Percentiles rank a stretch among this genome's conserved stretches.
phyloP scores from a whole-genome alignment of 306 rosid genomes.

The Quercus berberidifolia region DNA sequence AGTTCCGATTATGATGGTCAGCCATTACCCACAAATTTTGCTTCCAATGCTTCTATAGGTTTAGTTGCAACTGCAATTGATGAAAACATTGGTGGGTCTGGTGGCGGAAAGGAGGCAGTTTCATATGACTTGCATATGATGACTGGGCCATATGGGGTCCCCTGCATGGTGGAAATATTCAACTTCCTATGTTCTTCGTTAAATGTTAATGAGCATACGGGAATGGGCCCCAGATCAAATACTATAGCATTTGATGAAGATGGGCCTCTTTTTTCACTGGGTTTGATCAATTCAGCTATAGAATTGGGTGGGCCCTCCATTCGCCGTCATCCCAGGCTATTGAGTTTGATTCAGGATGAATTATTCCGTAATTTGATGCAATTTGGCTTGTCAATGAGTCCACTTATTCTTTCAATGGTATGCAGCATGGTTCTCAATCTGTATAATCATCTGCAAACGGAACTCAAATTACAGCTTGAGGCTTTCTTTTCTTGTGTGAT shows the following conservation, averaged over 20 bases:
- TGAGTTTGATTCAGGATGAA: conserved; percentile 83
- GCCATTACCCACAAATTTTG: conserved; percentile 42
- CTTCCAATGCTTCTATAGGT: conserved; percentile 47
- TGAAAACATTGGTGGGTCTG: conserved; percentile 48
- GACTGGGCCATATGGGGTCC: conserved; percentile 95
- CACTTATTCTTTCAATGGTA: conserved; percentile 83
- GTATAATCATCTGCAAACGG: conserved; percentile 71
- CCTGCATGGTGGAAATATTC: conserved; percentile 98
- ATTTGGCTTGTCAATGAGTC: conserved; percentile 78
- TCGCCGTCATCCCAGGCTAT: conserved; percentile 69
- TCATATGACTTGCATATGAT: conserved; percentile 70
- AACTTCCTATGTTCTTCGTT: conserved; percentile 83
- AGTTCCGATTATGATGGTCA: conserved; percentile 66
- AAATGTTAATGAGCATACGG: conserved; percentile 73
- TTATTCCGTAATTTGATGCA: conserved; percentile 81
- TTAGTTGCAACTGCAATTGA: conserved; percentile 47
- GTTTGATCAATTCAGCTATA: conserved; percentile 79
- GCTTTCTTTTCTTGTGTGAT: conserved; percentile 89
- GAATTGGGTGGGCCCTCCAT: conserved; percentile 94
- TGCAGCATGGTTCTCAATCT: conserved; percentile 78
- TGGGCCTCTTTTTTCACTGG: conserved; percentile 88
- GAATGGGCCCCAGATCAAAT: conserved; percentile 67
- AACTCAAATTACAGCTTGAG: conserved; percentile 82
- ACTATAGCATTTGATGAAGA: conserved; percentile 91
- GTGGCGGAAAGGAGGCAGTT: conserved; percentile 55